phyloP scores from a whole-genome alignment of 2,329 filamentous ascomycete genomes.

The Colletotrichum salicis region DNA sequence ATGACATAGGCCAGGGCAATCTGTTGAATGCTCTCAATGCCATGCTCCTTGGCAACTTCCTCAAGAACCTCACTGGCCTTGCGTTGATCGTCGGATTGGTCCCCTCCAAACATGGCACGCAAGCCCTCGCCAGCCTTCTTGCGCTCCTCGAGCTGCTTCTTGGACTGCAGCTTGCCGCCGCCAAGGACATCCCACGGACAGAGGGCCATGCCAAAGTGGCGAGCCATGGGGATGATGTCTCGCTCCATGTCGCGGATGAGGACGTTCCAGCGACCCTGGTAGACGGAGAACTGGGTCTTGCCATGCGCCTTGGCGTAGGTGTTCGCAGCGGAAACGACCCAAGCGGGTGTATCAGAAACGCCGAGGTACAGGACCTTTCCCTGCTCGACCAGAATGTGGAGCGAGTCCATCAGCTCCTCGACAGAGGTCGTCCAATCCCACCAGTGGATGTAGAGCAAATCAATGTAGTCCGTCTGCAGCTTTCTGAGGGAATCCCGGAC shows the following conservation, averaged over 20 bases:
- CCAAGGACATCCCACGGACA: conserved; percentile 70
- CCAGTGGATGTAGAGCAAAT: conserved; percentile 57
- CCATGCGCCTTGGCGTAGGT: conserved; percentile 48
- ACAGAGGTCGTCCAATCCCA: conserved; percentile 56
- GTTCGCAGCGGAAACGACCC: conserved; percentile 52
- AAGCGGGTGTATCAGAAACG: conserved; percentile 52
- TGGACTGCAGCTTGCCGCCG: conserved; percentile 60
- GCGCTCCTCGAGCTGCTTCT: conserved; percentile 46
- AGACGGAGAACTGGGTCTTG: conserved; percentile 50
- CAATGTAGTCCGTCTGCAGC: conserved; percentile 56
- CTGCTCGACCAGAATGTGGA: conserved; percentile 53
- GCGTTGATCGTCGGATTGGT: conserved; percentile 58
- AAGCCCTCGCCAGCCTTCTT: conserved; percentile 51
- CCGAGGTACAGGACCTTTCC: conserved; percentile 56
- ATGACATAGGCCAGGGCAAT: conserved; percentile 65
- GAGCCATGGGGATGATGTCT: conserved; percentile 55
- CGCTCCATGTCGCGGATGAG: conserved; percentile 50
- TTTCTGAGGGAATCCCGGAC: conserved; percentile 56
- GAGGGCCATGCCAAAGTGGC: conserved; percentile 60
- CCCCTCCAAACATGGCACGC: conserved; percentile 42
- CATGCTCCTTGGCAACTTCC: conserved; percentile 67
- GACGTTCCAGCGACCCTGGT: conserved; percentile 53
- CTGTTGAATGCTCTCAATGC: conserved; percentile 66
- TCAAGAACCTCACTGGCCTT: conserved; percentile 68
- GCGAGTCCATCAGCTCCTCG: conserved; percentile 54